Evolutionary conservation across 805 yeast species (phyloP).

Genomic region (Tetrapisispora pingtungensis): DNA sequence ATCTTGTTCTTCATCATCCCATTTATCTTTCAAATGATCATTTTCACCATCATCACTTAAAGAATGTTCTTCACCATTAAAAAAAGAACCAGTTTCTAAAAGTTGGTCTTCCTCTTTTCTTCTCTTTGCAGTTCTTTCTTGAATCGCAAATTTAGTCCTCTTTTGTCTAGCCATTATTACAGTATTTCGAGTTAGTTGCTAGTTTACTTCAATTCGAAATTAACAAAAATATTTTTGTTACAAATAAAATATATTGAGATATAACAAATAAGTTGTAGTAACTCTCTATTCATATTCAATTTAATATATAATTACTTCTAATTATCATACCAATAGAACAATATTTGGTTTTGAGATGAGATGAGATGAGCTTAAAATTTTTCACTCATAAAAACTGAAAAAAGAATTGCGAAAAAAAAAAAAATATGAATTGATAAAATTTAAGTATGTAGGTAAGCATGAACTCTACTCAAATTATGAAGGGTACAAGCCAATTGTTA

Average conservation of each 20-base stretch:
- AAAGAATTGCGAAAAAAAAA: too few species aligned
- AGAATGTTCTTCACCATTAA: slow-evolving; percentile 15
- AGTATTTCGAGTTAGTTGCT: background rate
- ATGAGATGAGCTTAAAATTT: slow-evolving; percentile 14
- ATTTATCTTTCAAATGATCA: slow-evolving; percentile 18
- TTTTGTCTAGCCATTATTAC: slow-evolving; percentile 20
- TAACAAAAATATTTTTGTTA: too few species aligned
- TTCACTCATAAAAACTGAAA: slow-evolving; percentile 4
- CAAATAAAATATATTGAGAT: too few species aligned
- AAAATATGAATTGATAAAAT: background rate
- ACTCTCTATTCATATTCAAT: too few species aligned
- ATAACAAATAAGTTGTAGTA: too few species aligned
- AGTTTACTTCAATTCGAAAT: background rate
- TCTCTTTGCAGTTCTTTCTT: slow-evolving; percentile 23
- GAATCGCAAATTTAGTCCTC: slow-evolving; percentile 20
- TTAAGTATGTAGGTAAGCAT: background rate
- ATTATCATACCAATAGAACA: too few species aligned
- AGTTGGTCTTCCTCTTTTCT: slow-evolving; percentile 26
- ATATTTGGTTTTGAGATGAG: background rate
- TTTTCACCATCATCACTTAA: slow-evolving; percentile 5
- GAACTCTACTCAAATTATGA: too few species aligned
- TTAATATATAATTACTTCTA: too few species aligned
- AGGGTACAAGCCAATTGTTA: too few species aligned
- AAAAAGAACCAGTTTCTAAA: slow-evolving; percentile 17
- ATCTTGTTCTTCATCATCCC: slow-evolving; percentile 72